Evolutionary conservation across 2,329 filamentous ascomycete species (phyloP).

Genomic region (Xylariaceae sp.): DNA sequence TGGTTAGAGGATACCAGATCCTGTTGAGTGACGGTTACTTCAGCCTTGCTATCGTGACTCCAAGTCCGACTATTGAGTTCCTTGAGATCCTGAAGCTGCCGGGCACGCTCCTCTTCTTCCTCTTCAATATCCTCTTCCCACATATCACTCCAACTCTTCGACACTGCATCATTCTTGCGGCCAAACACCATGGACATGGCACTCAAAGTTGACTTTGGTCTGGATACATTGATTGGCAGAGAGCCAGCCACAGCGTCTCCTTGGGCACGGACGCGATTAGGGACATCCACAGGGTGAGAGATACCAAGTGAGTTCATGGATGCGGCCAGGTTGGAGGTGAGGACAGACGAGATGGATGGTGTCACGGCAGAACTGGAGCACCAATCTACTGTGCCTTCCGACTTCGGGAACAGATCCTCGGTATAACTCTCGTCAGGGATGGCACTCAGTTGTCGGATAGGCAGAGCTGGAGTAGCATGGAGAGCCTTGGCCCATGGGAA

Average conservation of each 20-base stretch:
- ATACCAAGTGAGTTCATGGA: slow-evolving; percentile 80
- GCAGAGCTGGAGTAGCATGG: slow-evolving; percentile 74
- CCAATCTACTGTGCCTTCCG: slow-evolving; percentile 77
- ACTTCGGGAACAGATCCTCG: slow-evolving; percentile 85
- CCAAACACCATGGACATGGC: slow-evolving; percentile 84
- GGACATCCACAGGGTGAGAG: slow-evolving; percentile 51
- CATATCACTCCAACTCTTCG: slow-evolving; percentile 99
- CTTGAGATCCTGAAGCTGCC: slow-evolving; percentile 66
- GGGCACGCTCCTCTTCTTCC: slow-evolving; percentile 69
- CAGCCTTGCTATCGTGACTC: slow-evolving; percentile 75
- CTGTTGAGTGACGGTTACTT: slow-evolving; percentile 42
- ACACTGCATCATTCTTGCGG: slow-evolving; percentile 77
- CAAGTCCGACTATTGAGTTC: slow-evolving; percentile 77
- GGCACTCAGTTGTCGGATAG: slow-evolving; percentile 82
- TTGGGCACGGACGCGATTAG: slow-evolving; percentile 57
- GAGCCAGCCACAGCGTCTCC: slow-evolving; percentile 70
- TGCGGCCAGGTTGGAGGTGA: slow-evolving; percentile 80
- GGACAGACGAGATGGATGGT: slow-evolving; percentile 81
- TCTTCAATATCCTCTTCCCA: slow-evolving; percentile 92
- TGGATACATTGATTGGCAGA: slow-evolving; percentile 79
- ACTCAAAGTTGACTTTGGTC: slow-evolving; percentile 71
- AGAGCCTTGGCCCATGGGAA: slow-evolving; percentile 97
- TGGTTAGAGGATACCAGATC: slow-evolving; percentile 54
- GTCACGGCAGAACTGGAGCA: slow-evolving; percentile 78
- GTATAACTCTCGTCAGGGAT: slow-evolving; percentile 83